Evolutionary conservation across 805 yeast genomes (phyloP), one percentile per base, ranked within the genome.

Genomic region (Zygosaccharomyces rouxii): DNA sequence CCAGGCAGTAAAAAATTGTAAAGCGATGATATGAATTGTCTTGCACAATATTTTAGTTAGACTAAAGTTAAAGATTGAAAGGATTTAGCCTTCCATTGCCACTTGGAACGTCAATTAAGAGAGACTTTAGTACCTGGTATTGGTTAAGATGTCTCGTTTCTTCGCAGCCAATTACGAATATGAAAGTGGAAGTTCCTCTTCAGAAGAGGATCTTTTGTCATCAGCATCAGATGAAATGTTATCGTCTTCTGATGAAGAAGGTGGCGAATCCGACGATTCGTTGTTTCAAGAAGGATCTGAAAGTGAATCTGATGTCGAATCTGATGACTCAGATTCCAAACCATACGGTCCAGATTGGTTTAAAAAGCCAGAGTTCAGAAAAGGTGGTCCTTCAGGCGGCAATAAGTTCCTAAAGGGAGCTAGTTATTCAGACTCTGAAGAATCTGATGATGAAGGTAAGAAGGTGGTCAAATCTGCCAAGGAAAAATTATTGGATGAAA

Each of bases 381-480:
- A 70, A 49, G 69, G 66, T 46, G 60, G 62, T 37, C 48, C 56
- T 7, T 48, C 55, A 35, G 64, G 62, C 35, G 59, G 56, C 28
- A 64, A 64, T 47, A 65, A 65, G 45, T 68, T 69, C 49, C 58
- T 69, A 55, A 69, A 67, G 49, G 67, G 65, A 35, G 63, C 67
- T 31, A 60, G 59, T 35, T 63, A 64, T 38, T 67, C 70, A 35
- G 72, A 70, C 35, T 70, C 71, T 7, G 77, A 71, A 21, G 81
- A 77, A 45, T 77, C 78, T 48, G 86, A 77, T 51, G 42, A 74
- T 54, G 92, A 84, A 50, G 86, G 83, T 62, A 84, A 81, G 66
- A 86, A 84, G 57, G 89, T 89, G 37, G 96, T 92, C 58, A 90
- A 88, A 72, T 83, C 94, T 50, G 96, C 97, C 46, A 88, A 85